Evolutionary conservation across 768 basidiomycete species (phyloP).

Genomic region (Leccinum disarticulatum): DNA sequence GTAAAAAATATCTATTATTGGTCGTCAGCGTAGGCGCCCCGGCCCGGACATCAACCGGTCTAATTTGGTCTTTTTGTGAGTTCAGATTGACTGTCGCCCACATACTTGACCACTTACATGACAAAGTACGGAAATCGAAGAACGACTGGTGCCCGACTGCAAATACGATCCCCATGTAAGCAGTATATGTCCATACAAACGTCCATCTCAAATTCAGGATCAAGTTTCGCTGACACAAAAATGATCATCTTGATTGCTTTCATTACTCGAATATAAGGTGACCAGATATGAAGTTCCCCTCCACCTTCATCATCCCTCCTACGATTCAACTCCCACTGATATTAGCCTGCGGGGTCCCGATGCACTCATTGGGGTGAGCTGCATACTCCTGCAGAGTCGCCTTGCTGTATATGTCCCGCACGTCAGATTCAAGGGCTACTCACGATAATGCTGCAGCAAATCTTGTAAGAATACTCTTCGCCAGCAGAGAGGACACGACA

Average conservation of each 20-base stretch:
- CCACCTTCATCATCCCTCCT: background rate
- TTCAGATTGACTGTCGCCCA: too few relatives aligned
- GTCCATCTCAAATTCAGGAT: background rate
- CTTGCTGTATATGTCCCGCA: too few relatives aligned
- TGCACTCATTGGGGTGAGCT: background rate
- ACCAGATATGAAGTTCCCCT: background rate
- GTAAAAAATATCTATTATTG: background rate
- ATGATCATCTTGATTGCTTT: background rate
- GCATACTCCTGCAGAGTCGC: background rate
- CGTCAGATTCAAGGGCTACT: constrained; percentile 6
- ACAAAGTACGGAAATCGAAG: too few relatives aligned
- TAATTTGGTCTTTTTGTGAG: too few relatives aligned
- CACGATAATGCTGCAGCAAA: constrained; percentile 3
- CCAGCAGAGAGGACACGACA: background rate
- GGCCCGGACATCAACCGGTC: background rate
- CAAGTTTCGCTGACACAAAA: background rate
- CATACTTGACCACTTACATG: too few relatives aligned
- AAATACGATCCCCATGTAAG: too few relatives aligned
- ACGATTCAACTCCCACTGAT: background rate
- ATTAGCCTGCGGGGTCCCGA: background rate
- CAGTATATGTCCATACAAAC: too few relatives aligned
- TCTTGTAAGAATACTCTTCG: background rate
- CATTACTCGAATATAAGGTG: background rate
- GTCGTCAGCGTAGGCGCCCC: background rate
- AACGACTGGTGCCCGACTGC: background rate